phyloP scores from a whole-genome alignment of 2,329 filamentous ascomycete species.

The Penicillium aurantiogriseum region DNA sequence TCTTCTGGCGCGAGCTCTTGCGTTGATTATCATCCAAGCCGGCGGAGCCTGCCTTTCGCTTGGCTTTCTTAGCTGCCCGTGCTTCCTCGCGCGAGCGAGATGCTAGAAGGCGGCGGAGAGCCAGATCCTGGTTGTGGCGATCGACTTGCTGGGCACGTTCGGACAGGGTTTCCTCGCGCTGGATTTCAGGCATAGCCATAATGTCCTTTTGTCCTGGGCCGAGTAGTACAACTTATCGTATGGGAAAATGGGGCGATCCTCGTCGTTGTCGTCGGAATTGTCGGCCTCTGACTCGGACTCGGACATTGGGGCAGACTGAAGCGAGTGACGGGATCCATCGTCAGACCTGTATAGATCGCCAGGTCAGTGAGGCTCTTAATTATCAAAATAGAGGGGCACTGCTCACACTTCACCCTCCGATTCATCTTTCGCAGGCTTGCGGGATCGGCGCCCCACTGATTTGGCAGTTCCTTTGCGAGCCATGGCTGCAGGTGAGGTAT shows the following conservation, averaged over 20 bases:
- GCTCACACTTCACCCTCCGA: conserved; percentile 84
- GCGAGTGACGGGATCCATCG: conserved; percentile 66
- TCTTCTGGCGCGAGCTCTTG: conserved; percentile 71
- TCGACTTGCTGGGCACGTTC: conserved; percentile 82
- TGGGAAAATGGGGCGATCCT: conserved; percentile 63
- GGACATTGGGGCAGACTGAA: conserved; percentile 83
- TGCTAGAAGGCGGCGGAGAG: conserved; percentile 75
- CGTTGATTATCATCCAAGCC: conserved; percentile 75
- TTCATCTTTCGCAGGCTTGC: conserved; percentile 59
- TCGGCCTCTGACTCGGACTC: conserved; percentile 80
- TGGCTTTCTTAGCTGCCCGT: conserved; percentile 53
- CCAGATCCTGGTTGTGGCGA: conserved; percentile 74
- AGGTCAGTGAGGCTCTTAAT: conserved; percentile 8
- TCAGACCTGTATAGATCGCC: conserved; percentile 58
- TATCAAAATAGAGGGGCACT: conserved; percentile 1
- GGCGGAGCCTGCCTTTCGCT: conserved; percentile 74
- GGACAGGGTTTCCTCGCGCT: conserved; percentile 85
- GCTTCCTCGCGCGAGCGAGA: conserved; percentile 62
- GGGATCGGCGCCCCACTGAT: conserved; percentile 36
- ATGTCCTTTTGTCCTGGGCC: conserved; percentile 74
- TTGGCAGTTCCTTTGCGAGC: conserved; percentile 49
- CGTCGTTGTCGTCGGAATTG: conserved; percentile 48
- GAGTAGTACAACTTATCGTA: conserved; percentile 83
- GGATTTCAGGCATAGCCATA: conserved; percentile 81
- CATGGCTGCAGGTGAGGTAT: conserved; percentile 40